Percentiles rank a stretch among this genome's conserved stretches.
These are phyloP conservation scores for Tetratostichococcus sp. DNA, from an alignment of 139 green algal genomes.

Conservation along the genomic window DNA sequence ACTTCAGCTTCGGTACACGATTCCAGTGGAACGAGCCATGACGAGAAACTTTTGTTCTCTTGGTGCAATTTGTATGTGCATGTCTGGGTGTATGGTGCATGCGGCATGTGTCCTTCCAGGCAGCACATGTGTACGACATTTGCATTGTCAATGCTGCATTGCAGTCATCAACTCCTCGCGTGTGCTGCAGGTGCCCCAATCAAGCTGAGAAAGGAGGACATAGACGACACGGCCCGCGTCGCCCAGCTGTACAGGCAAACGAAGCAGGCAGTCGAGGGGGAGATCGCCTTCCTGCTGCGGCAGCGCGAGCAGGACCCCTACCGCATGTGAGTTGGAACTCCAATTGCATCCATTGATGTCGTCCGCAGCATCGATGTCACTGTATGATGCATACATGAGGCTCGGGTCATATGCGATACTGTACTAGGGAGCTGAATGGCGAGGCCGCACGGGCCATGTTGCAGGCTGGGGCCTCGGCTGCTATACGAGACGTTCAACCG, in stretches of 20 bases:
- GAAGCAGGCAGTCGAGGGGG: conserved; percentile 53
- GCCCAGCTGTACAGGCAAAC: conserved; percentile 62
- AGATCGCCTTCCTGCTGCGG: conserved; percentile 66
- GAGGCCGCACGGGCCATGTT: no score
- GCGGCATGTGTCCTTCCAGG: no score
- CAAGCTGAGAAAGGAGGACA: conserved; percentile 29
- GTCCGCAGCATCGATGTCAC: no score
- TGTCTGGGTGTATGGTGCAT: no score
- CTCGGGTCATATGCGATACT: no score
- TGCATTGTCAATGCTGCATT: background rate
- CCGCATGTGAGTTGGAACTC: conserved; percentile 26
- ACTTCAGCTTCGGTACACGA: conserved; percentile 74
- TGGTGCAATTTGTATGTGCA: no score
- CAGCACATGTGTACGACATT: background rate
- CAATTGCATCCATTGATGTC: no score
- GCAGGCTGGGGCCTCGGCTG: conserved; percentile 45
- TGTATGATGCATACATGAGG: no score
- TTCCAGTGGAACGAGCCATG: no score
- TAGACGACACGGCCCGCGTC: conserved; percentile 42
- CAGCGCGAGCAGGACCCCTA: conserved; percentile 79
- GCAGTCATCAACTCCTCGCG: background rate
- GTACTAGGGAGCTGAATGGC: no score
- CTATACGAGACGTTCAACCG: conserved; percentile 63
- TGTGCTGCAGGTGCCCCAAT: background rate
- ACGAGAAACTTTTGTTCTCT: background rate